Base-by-base conservation (phyloP, 2,329 filamentous ascomycete genomes). In the Dothistroma septosporum region DNA sequence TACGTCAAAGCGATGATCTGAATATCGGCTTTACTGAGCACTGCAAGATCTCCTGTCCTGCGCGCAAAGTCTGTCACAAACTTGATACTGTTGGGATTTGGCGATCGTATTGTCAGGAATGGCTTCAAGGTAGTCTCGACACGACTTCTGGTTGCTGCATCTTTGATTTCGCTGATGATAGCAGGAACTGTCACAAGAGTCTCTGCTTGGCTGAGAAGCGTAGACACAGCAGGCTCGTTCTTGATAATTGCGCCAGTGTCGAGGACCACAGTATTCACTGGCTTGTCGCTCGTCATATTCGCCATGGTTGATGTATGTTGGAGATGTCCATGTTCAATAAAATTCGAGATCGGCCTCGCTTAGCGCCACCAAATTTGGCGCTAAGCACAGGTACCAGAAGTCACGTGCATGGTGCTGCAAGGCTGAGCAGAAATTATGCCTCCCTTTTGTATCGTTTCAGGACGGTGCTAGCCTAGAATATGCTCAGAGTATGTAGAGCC, bases 211-310 rank as follows among this genome's bases (percentile, higher is more conserved):
- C 85, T 83, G 55, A 96, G 80, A 11, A 99, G 85, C 0, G 89
- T 91, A 50, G 91, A 95, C 24, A 94, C 85, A 11, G 90, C 81
- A 12, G 93, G 91, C 66, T 94, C 88, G 77, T 97, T 97, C 74
- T 93, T 93, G 75, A 99, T 92, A 62, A 99, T 86, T 8, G 93
- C 92, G 28, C 92, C 93, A 2, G 94, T 89, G 73, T 99, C 94
- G 67, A 99, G 83, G 31, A 97, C 84, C 55, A 97, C 85, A 57
- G 88, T 89, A 78, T 95, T 87, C 54, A 96, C 86, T 0, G 87
- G 83, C 73, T 92, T 96, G 63, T 75, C 66, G 12, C 68, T 61
- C 37, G 66, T 68, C 70, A 75, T 76, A 50, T 59, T 58, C 28
- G 46, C 33, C 12, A 37, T 53, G 47, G 4, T 28, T 7, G 47